Evolutionary conservation across 805 yeast genomes (phyloP), one percentile per base, ranked within the genome.

Genomic region (Candida koratica): DNA sequence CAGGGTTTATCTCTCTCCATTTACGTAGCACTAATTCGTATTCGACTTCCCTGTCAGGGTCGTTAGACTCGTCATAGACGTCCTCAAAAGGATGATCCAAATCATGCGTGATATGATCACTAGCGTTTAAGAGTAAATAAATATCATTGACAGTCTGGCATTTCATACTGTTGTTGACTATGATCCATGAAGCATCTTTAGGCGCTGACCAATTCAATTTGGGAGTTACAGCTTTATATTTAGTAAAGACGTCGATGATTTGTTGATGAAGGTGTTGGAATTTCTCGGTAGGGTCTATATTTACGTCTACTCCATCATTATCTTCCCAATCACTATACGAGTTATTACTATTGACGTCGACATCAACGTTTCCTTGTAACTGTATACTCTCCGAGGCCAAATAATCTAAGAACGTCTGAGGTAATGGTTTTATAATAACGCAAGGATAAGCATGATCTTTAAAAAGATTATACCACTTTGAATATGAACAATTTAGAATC

Each of bases 141-240:
- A 93, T 61, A 45, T 93, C 99, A 25, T 80, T 72, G 0, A 82
- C 77, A 20, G 71, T 72, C 11, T 61, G 67, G 51, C 97, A 89
- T 50, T 76, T 73, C 72, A 83, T 73, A 3, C 85, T 71, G 49
- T 86, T 84, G 20, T 83, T 78, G 2, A 93, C 72, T 50, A 84
- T 61, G 14, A 93, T 90, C 98, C 97, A 93, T 0, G 80, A 75
- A 1, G 97, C 85, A 60, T 93, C 99, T 52, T 80, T 81, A 1
- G 99, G 98, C 1, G 96, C 84, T 1, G 97, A 87, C 98, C 98
- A 93, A 64, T 93, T 93, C 47, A 90, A 64, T 52, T 93, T 93
- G 1, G 97, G 97, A 1, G 86, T 71, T 2, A 88, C 86, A 1
- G 83, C 82, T 32, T 55, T 59, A 17, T 72, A 62, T 28, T 68